A percentile compares a stretch with the other conserved stretches of the same genome.
These are phyloP conservation scores for Puya raimondii DNA, from an alignment of 176 grass and related monocot species.

Conservation along the genomic window DNA sequence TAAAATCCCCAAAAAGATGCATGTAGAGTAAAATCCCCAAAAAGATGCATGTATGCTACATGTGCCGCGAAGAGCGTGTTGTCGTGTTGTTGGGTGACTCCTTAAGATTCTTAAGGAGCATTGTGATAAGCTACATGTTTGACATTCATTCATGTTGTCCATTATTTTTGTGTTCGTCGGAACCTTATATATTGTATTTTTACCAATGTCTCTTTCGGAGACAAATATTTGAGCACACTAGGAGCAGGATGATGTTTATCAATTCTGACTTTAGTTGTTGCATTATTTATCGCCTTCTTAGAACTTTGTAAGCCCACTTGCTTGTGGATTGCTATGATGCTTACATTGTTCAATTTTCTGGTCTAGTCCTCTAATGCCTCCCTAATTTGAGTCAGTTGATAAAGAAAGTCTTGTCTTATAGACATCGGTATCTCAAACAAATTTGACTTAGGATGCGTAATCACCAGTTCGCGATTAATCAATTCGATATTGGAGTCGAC, in stretches of 20 bases:
- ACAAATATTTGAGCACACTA: not conserved
- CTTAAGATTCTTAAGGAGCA: constrained; percentile 54
- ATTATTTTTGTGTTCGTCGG: not conserved
- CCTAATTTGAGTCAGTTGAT: too few species aligned
- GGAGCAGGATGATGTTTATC: not conserved
- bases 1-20: constrained; percentile 66
- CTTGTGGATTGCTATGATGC: too few species aligned
- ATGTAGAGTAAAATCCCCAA: constrained; percentile 57
- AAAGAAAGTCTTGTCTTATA: too few species aligned
- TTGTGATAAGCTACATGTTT: constrained; percentile 47
- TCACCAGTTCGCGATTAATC: too few species aligned
- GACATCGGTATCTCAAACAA: too few species aligned
- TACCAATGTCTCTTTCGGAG: not conserved
- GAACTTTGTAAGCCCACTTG: too few species aligned
- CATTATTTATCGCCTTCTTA: too few species aligned
- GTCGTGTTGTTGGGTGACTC: constrained; percentile 76
- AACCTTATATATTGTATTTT: not conserved
- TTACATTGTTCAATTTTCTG: too few species aligned
- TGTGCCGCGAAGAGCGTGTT: constrained; percentile 73
- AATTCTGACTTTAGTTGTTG: too few species aligned
- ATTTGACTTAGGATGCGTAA: too few species aligned
- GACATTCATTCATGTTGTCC: not conserved
- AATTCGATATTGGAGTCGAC: too few species aligned
- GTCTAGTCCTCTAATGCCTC: too few species aligned
- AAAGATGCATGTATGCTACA: constrained; percentile 77